phyloP scores from a whole-genome alignment of 345 rosid species.

The Salix brachista region DNA sequence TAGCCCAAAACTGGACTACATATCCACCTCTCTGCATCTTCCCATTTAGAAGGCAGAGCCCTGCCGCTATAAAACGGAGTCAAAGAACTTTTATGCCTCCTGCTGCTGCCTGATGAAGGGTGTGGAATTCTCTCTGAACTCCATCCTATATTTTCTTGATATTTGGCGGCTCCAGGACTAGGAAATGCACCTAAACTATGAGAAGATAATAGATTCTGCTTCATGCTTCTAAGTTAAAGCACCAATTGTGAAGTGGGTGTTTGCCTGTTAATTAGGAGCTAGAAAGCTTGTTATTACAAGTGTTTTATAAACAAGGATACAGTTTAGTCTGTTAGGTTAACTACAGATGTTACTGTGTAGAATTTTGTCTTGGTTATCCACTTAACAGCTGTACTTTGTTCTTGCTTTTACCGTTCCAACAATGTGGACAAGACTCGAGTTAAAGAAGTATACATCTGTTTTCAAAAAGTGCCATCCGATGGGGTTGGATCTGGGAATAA shows the following conservation, averaged over 20 bases:
- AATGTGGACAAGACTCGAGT: background rate
- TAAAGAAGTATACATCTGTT: background rate
- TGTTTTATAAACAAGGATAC: background rate
- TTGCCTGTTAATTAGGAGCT: background rate
- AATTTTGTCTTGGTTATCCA: too few species aligned
- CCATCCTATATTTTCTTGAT: conserved; percentile 63
- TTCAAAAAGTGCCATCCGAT: conserved; percentile 2
- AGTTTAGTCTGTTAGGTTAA: background rate
- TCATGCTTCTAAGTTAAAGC: conserved; percentile 9
- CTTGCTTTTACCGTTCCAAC: too few species aligned
- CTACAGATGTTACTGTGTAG: background rate
- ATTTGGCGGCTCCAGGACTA: conserved; percentile 18
- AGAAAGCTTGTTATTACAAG: background rate
- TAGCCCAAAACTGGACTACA: conserved; percentile 66
- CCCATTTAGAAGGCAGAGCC: conserved; percentile 91
- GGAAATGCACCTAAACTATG: conserved; percentile 20
- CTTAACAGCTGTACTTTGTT: background rate
- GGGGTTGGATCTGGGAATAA: background rate
- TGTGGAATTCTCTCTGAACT: conserved; percentile 76
- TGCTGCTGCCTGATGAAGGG: conserved; percentile 37
- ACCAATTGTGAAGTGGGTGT: conserved; percentile 10
- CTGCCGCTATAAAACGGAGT: conserved; percentile 82
- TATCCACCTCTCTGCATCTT: conserved; percentile 96
- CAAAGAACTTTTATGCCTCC: conserved; percentile 50
- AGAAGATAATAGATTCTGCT: conserved; percentile 18